Base-by-base conservation (phyloP, 1,139 yeast species). In the Candida smagusa region DNA sequence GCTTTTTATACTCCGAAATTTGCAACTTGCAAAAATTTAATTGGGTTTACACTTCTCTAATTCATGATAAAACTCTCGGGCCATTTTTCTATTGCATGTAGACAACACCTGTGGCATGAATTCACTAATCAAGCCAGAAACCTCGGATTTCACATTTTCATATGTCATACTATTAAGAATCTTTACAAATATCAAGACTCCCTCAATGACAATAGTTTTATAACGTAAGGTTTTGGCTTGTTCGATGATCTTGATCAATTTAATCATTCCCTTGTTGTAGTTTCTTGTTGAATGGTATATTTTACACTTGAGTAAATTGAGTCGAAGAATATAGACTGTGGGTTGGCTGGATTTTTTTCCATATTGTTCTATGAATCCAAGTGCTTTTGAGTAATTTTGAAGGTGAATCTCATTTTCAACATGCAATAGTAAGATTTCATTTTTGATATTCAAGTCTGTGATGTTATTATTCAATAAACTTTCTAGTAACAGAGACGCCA, bases 221-320 rank as follows among this genome's bases (percentile, higher is more conserved):
- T 65, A 65, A 0, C 81, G 79, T 22, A 69, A 56, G 9, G 56
- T 51, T 28, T 65, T 63, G 1, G 78, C 71, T 12, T 60, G 48
- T 33, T 67, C 64, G 6, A 77, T 54, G 32, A 72, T 72, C 47
- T 72, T 76, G 2, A 77, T 53, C 0, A 74, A 49, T 28, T 72
- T 53, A 0, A 78, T 65, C 9, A 77, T 45, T 0, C 69, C 74
- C 35, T 74, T 59, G 6, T 68, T 52, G 8, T 68, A 66, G 4
- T 64, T 58, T 1, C 68, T 70, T 1, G 73, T 56, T 9, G 49
- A 41, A 22, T 63, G 53, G 41, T 71, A 60, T 2, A 77, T 59
- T 12, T 55, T 52, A 35, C 78, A 68, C 44, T 72, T 72, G 31
- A 77, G 47, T 9, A 77, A 45, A 30, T 69, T 72, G 38, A 75